Conservation (phyloP, 2,329 filamentous ascomycete genomes). For the Beauveria rudraprayagi region DNA sequence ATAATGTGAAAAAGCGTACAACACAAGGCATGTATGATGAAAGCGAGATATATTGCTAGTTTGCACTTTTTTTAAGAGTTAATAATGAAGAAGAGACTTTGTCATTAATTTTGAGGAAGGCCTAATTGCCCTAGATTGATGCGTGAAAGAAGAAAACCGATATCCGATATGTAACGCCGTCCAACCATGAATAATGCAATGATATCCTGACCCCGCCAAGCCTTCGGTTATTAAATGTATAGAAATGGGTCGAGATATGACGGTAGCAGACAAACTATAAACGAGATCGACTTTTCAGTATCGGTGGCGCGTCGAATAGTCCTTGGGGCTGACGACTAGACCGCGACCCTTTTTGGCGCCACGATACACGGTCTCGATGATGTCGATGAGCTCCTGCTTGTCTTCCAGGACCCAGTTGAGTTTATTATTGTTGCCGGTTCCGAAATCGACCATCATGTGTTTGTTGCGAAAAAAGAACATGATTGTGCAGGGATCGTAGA, state of each 20-base stretch:
- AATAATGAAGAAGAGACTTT: neutral
- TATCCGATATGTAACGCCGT: neutral
- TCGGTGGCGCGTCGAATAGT: conserved; percentile 31
- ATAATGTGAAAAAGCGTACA: neutral
- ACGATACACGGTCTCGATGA: conserved; percentile 94
- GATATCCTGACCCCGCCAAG: neutral
- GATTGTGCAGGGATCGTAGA: conserved; percentile 86
- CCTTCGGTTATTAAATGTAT: neutral
- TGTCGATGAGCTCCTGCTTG: conserved; percentile 97
- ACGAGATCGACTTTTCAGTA: conserved; percentile 19
- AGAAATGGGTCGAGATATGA: neutral
- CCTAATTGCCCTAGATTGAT: neutral
- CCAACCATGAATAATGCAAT: neutral
- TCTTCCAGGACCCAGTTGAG: conserved; percentile 91
- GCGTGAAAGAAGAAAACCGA: neutral
- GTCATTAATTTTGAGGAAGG: neutral
- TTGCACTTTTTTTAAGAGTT: neutral
- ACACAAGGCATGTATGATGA: neutral
- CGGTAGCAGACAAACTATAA: too few species aligned
- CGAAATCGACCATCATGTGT: conserved; percentile 97
- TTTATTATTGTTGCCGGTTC: conserved; percentile 98
- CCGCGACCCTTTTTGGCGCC: conserved; percentile 98
- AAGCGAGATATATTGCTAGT: neutral
- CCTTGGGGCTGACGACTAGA: conserved; percentile 94
- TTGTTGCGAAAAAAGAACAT: conserved; percentile 99